phyloP scores from a whole-genome alignment of 2,329 filamentous ascomycete genomes.

The Trichoderma oligosporum region DNA sequence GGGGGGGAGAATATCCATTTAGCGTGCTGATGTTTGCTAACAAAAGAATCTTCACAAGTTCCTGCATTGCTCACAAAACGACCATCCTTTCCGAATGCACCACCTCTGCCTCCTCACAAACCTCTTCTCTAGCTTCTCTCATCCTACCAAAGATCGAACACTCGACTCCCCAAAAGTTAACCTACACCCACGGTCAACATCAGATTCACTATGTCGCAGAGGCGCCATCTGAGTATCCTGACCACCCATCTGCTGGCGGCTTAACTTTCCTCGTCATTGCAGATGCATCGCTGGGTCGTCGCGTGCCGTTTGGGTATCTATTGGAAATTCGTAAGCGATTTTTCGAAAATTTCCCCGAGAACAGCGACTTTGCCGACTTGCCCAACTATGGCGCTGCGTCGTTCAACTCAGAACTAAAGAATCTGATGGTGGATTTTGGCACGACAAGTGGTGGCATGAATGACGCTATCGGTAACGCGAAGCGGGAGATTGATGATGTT shows the following conservation, averaged over 20 bases:
- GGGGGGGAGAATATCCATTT: constrained; percentile 31
- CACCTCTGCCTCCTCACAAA: constrained; percentile 74
- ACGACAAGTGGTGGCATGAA: constrained; percentile 69
- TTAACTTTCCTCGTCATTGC: constrained; percentile 91
- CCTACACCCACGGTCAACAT: constrained; percentile 85
- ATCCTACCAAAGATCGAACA: constrained; percentile 95
- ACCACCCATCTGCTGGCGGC: constrained; percentile 63
- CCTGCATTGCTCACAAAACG: constrained; percentile 88
- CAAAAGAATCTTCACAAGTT: constrained; percentile 49
- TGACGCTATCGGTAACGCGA: constrained; percentile 79
- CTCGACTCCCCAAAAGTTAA: constrained; percentile 75
- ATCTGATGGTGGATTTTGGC: constrained; percentile 79
- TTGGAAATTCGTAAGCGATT: constrained; percentile 89
- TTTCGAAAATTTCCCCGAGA: constrained; percentile 61
- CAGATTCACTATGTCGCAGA: constrained; percentile 96
- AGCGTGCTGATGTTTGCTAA: not conserved
- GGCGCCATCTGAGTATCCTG: constrained; percentile 63
- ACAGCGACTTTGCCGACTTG: constrained; percentile 69
- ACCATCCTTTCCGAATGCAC: constrained; percentile 95
- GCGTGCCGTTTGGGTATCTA: constrained; percentile 89
- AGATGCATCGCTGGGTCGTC: constrained; percentile 73
- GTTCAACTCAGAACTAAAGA: constrained; percentile 77
- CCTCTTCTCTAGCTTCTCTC: constrained; percentile 82
- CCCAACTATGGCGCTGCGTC: constrained; percentile 86
- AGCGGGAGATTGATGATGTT: constrained; percentile 88